A percentile compares a stretch with the other conserved stretches of the same genome.
phyloP scores from a whole-genome alignment of 208 protist species.

The Trypanosoma mega region DNA sequence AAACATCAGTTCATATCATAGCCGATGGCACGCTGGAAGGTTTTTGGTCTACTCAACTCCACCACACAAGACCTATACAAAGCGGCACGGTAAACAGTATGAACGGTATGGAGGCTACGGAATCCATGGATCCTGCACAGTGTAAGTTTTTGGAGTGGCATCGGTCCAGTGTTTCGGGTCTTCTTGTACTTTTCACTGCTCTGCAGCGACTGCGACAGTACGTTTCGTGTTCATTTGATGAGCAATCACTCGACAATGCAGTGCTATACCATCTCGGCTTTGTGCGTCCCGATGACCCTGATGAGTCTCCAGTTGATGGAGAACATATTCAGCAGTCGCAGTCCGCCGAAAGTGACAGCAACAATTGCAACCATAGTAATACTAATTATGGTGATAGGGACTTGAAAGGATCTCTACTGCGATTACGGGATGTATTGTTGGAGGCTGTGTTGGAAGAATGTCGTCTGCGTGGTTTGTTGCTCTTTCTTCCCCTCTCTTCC shows the following conservation, averaged over 20 bases:
- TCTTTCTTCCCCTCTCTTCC: conserved; percentile 10
- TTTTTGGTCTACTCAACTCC: conserved; percentile 9
- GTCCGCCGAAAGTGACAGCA: too few species aligned
- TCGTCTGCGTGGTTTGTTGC: conserved; percentile 19
- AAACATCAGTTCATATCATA: not conserved
- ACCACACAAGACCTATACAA: not conserved
- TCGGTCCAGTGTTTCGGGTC: conserved; percentile 2
- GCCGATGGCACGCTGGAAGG: conserved; percentile 10
- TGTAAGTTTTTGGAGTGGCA: conserved; percentile 13
- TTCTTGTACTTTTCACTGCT: conserved; percentile 23
- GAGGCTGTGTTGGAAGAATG: conserved; percentile 21
- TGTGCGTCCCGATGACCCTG: conserved; percentile 11
- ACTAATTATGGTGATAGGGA: too few species aligned
- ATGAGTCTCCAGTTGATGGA: not conserved
- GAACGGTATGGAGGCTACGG: not conserved
- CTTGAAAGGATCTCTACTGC: not conserved
- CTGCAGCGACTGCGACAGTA: conserved; percentile 19
- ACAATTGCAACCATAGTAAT: too few species aligned
- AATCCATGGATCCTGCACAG: not conserved
- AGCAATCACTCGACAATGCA: conserved; percentile 21
- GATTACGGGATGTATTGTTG: conserved; percentile 17
- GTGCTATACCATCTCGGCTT: conserved; percentile 23
- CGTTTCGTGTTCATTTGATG: conserved; percentile 22
- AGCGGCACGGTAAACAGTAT: not conserved
- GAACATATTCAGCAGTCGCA: too few species aligned